Evolutionary conservation across 2,329 filamentous ascomycete genomes (phyloP).

Genomic region (Xylaria hypoxylon): DNA sequence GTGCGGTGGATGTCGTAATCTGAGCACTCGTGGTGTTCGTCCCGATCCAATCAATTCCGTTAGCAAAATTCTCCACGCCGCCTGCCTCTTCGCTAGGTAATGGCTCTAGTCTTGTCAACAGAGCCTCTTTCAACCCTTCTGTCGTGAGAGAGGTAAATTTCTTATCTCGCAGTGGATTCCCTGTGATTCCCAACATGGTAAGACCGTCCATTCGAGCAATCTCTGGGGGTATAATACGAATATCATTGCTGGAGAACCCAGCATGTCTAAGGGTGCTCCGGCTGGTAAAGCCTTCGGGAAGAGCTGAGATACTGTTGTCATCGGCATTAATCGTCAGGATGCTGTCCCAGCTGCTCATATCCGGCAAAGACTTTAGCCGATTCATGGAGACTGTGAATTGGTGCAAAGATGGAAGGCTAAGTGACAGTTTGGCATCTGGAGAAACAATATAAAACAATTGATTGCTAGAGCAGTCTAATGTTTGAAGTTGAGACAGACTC

Average conservation of each 20-base stretch:
- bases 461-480: slow-evolving; percentile 82
- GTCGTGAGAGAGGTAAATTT: slow-evolving; percentile 85
- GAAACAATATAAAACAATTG: slow-evolving; percentile 69
- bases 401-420: slow-evolving; percentile 78
- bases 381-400: slow-evolving; percentile 85
- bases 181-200: slow-evolving; percentile 78
- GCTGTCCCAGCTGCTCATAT: slow-evolving; percentile 78
- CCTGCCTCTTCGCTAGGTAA: slow-evolving; percentile 50
- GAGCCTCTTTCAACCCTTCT: slow-evolving; percentile 80
- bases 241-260: slow-evolving; percentile 87
- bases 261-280: slow-evolving; percentile 78
- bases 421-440: slow-evolving; percentile 51
- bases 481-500: slow-evolving; percentile 73
- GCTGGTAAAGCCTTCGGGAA: slow-evolving; percentile 80
- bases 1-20: neutral
- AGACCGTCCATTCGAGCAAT: slow-evolving; percentile 84
- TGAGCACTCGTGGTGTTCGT: slow-evolving; percentile 39
- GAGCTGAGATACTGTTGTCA: slow-evolving; percentile 79
- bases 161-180: slow-evolving; percentile 91
- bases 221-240: slow-evolving; percentile 78
- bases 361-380: slow-evolving; percentile 77
- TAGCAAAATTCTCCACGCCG: slow-evolving; percentile 44
- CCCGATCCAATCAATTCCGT: slow-evolving; percentile 46
- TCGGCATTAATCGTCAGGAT: slow-evolving; percentile 80
- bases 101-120: slow-evolving; percentile 75